Evolutionary conservation across 2,329 filamentous ascomycete genomes (phyloP).

Genomic region (Botrytis pseudocinerea): DNA sequence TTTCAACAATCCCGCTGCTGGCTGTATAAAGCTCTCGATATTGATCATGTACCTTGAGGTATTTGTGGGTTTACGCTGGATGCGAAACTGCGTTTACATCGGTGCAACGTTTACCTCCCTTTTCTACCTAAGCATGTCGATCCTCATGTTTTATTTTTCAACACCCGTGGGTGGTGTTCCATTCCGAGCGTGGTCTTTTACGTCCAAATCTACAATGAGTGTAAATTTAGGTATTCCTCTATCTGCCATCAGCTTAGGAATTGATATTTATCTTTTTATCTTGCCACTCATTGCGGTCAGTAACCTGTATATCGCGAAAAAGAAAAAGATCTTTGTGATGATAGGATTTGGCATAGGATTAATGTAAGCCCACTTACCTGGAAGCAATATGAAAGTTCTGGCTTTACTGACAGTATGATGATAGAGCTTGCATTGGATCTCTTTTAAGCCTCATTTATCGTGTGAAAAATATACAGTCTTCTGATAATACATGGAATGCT

Average conservation of each 20-base stretch:
- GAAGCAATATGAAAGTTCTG: accelerated
- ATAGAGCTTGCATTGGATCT: background rate
- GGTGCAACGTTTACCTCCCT: background rate
- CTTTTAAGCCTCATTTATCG: background rate
- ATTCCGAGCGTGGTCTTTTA: no score
- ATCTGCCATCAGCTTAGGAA: no score
- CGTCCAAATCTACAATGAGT: no score
- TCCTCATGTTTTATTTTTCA: accelerated
- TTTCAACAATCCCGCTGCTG: background rate
- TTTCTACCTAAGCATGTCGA: background rate
- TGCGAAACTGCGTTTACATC: background rate
- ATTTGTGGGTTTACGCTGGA: background rate
- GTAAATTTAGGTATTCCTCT: no score
- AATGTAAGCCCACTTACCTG: background rate
- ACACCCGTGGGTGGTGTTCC: no score
- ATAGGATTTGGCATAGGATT: background rate
- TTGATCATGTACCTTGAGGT: background rate
- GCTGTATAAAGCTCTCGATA: background rate
- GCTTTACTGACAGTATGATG: accelerated
- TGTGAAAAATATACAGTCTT: no score
- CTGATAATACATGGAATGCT: no score
- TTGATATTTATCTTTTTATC: no score
- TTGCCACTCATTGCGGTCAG: no score
- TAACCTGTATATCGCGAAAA: no score
- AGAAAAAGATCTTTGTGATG: background rate